Base-by-base conservation (phyloP, 2,329 filamentous ascomycete genomes). In the Tolypocladium album region DNA sequence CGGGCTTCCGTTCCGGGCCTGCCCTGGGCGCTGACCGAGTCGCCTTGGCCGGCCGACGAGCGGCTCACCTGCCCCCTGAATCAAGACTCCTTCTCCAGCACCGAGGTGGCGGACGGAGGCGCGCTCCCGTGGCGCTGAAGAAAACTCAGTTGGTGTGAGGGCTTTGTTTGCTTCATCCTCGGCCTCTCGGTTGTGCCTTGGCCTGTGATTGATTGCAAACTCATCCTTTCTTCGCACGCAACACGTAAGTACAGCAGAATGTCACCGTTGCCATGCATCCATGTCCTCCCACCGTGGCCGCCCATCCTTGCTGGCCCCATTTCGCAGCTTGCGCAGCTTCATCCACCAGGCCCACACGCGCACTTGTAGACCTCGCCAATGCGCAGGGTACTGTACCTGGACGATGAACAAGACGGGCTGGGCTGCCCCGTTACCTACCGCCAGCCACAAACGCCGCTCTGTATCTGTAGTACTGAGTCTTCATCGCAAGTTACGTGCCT, bases 131-230 rank as follows among this genome's bases (percentile, higher is more conserved):
- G 36, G 36, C 36, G 36, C 36, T 38, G 15, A 5, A 27, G 50
- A 53, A 53, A 53, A 50, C 43, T 53, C 40, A 58, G 59, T 58
- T 58, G 59, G 59, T 60, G 59, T 60, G 59, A 60, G 59, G 43
- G 22, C 55, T 58, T 56, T 55, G 17, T n/a, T 20, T n/a, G 47
- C 50, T 8, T 34, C 50, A 12, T 53, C 24, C 47, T 22, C 47
- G 47, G 15, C 47, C 8, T 20, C 47, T 20, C 7, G 12, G 24
- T 20, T 34, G 24, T 13, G 6, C 24, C 22, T 31, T 27, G 27
- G 45, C 27, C 22, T 24, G 3, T 12, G 22, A 47, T 24, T 47
- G 43, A 47, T 47, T 47, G 43, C 43, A 47, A 27, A 13, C 2
- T 50, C 22, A 7, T 8, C 3, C 17, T 20, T 31, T 27, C 22